phyloP scores from a whole-genome alignment of 305 asterid species.

The Fraxinus angustifolia region DNA sequence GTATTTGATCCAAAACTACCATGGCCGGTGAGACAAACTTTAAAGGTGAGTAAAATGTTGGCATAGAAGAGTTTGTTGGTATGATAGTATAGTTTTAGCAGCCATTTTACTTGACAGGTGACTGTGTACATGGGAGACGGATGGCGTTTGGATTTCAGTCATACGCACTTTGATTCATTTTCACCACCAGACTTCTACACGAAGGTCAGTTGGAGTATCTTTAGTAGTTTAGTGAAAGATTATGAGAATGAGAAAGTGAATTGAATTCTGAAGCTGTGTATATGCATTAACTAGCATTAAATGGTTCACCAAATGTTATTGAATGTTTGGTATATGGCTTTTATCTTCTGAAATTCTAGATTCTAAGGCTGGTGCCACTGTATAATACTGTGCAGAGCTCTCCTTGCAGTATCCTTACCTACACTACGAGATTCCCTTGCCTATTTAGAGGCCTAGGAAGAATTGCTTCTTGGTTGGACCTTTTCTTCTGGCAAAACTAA shows the following conservation, averaged over 20 bases:
- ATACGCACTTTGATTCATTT: slow-evolving; percentile 83
- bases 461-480: background rate
- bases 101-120: slow-evolving; percentile 44
- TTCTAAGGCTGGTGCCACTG: background rate
- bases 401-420: background rate
- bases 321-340: background rate
- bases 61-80: background rate
- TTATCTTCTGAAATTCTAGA: background rate
- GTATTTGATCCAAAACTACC: slow-evolving; percentile 74
- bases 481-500: background rate
- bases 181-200: slow-evolving; percentile 98
- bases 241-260: background rate
- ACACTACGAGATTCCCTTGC: background rate
- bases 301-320: background rate
- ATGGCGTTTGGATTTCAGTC: slow-evolving; percentile 99
- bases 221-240: background rate
- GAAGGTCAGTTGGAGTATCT: slow-evolving; percentile 48
- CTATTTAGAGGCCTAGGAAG: background rate
- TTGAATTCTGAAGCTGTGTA: background rate
- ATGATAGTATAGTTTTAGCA: background rate
- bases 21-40: slow-evolving; percentile 64
- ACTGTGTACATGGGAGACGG: slow-evolving; percentile 86
- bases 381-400: background rate
- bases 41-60: slow-evolving; percentile 51
- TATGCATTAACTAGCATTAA: background rate